Base-by-base conservation (phyloP, 345 rosid species). In the Isatis tinctoria region DNA sequence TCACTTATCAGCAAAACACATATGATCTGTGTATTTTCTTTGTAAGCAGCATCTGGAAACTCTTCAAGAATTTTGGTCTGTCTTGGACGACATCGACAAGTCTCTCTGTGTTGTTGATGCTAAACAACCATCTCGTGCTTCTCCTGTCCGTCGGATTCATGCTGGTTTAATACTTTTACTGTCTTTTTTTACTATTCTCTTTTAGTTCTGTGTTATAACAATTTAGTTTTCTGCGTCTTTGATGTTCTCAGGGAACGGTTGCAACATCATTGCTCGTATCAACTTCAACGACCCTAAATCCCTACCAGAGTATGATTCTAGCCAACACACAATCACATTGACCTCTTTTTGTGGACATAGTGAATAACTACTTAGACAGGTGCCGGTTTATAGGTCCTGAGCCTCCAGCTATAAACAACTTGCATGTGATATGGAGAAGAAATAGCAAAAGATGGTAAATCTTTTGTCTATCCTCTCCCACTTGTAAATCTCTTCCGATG, bases 21-120 rank as follows among this genome's bases (percentile, higher is more conserved):
- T 4, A 16, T 8, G 0, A 18, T 12, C 0, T 0, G 4, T 10
- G 5, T 14, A 1, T 24, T 56, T 8, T 28, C n/a, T 51, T 69
- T 33, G 44, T 70, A 32, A 54, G 33, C 67, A 90, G 94, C 96
- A 92, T 85, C 56, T 90, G 78, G 84, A 86, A 72, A 82, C 59
- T 63, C 90, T 92, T 72, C 85, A 83, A 74, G 88, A 85, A 62
- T 86, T 87, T 71, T 92, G 95, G 95, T 85, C 88, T 64, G 81
- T 86, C 64, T 79, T 92, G 82, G 93, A 90, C 18, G 93, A 87
- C 33, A 88, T 92, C 49, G 96, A 92, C 67, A 76, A 80, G 47
- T 87, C 86, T 73, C 84, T 92, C 37, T 80, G 81, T 75, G 81
- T 88, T 67, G 85, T 86, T 70, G 80, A 79, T 78, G 48, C 52